Conservation (phyloP, 1,284 basidiomycete genomes). For the Apiotrichum sp. region DNA sequence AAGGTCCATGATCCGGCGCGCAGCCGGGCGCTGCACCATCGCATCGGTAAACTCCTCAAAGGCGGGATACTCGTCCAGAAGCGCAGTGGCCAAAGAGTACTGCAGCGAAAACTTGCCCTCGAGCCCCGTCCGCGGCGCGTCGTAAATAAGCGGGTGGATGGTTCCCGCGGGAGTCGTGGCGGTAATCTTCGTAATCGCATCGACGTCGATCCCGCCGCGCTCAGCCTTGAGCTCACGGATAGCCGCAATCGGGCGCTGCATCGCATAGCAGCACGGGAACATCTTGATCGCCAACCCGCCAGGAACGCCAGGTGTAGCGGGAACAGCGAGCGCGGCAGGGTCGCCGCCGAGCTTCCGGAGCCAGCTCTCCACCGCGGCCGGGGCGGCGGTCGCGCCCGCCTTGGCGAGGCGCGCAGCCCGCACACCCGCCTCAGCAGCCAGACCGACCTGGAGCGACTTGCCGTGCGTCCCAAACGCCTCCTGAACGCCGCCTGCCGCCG, state of each 20-base stretch:
- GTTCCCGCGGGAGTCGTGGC: constrained; percentile 5
- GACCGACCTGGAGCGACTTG: constrained; percentile 9
- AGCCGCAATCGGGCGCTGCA: constrained; percentile 11
- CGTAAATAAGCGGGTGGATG: constrained; percentile 10
- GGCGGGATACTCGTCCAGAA: constrained; percentile 7
- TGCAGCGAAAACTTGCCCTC: constrained; percentile 10
- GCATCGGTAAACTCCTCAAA: constrained; percentile 8
- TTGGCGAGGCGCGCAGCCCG: constrained; percentile 1
- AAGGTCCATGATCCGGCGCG: constrained; percentile 3
- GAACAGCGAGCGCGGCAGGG: background rate
- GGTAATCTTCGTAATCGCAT: constrained; percentile 1
- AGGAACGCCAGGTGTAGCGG: constrained; percentile 4
- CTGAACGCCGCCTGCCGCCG: constrained; percentile 9
- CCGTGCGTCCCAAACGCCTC: constrained; percentile 12
- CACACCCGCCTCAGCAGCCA: constrained; percentile 7
- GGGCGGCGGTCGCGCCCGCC: constrained; percentile 4
- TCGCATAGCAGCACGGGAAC: constrained; percentile 13
- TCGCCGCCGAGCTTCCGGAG: constrained; percentile 6
- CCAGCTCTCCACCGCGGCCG: constrained; percentile 8
- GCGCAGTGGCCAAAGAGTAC: constrained; percentile 7
- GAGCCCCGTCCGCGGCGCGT: constrained; percentile 5
- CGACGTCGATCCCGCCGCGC: constrained; percentile 1
- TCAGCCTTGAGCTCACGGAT: constrained; percentile 6
- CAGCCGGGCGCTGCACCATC: constrained; percentile 6
- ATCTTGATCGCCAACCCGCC: constrained; percentile 10